Conservation (phyloP, 2,329 filamentous ascomycete genomes). For the Exophiala spinifera region DNA sequence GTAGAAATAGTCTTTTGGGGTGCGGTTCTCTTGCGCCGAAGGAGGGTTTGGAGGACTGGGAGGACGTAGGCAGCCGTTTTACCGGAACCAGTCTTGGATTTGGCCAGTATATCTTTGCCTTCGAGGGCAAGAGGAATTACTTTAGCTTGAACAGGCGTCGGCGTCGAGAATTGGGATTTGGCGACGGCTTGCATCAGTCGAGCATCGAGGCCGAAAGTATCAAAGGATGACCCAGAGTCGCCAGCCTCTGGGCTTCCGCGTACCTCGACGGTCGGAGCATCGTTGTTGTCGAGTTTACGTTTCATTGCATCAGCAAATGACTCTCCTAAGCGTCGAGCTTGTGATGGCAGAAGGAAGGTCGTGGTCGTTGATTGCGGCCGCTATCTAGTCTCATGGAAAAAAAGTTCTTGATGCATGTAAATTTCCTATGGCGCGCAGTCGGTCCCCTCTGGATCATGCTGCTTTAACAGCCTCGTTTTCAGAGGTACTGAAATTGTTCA, state of each 20-base stretch:
- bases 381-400: no score
- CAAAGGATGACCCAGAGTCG: slow-evolving; percentile 57
- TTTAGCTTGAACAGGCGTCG: slow-evolving; percentile 83
- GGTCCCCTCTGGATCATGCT: no score
- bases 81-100: slow-evolving; percentile 90
- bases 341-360: no score
- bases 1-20: slow-evolving; percentile 34
- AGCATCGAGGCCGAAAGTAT: slow-evolving; percentile 74
- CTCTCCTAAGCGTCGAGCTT: no score
- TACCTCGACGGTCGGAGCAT: slow-evolving; percentile 42
- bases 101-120: slow-evolving; percentile 84
- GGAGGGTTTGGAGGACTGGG: slow-evolving; percentile 78
- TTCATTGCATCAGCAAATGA: slow-evolving; percentile 41
- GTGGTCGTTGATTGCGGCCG: no score
- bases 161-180: slow-evolving; percentile 76
- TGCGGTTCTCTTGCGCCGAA: slow-evolving; percentile 66
- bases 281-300: slow-evolving; percentile 49
- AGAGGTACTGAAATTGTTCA: no score
- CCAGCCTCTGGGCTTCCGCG: slow-evolving; percentile 9
- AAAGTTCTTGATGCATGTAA: no score
- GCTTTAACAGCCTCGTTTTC: no score
- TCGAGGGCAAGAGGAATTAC: slow-evolving; percentile 84
- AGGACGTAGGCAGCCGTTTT: slow-evolving; percentile 97
- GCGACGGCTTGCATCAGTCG: slow-evolving; percentile 82
- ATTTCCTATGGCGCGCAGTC: no score